Percentiles rank a stretch among this genome's conserved stretches.
Evolutionary conservation across 805 yeast species (phyloP).

Genomic region (Sungouiozyma ichnusensis): DNA sequence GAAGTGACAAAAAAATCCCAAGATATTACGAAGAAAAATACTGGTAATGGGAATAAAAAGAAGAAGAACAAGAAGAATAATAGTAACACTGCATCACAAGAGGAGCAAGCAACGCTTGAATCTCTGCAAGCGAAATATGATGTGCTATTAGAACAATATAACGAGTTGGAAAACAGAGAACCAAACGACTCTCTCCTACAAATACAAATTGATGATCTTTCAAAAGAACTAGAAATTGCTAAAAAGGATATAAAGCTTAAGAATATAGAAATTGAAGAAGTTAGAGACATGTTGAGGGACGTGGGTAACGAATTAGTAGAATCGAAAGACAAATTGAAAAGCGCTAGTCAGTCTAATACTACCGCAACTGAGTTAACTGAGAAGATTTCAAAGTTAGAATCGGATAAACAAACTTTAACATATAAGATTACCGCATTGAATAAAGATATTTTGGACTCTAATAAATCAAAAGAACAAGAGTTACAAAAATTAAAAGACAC

Average conservation of each 20-base stretch:
- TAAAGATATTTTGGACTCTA: constrained; percentile 15
- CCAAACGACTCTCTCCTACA: neutral
- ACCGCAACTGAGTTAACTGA: constrained; percentile 5
- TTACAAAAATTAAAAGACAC: constrained; percentile 13
- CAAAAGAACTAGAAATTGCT: constrained; percentile 10
- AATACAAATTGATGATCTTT: constrained; percentile 5
- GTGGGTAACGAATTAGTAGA: constrained; percentile 74
- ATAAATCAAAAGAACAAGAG: constrained; percentile 11
- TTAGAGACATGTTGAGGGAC: constrained; percentile 65
- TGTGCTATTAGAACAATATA: neutral
- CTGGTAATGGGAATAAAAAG: neutral
- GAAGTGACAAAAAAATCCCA: neutral
- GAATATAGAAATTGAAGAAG: constrained; percentile 52
- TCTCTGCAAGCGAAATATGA: neutral
- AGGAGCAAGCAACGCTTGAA: neutral
- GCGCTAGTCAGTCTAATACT: constrained; percentile 1
- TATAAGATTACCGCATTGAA: constrained; percentile 6
- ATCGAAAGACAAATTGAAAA: constrained; percentile 50
- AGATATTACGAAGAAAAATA: neutral
- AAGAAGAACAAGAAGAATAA: constrained; percentile 1
- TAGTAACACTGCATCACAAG: neutral
- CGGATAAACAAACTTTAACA: constrained; percentile 9
- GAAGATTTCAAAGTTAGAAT: constrained; percentile 9
- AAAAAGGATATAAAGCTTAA: constrained; percentile 32
- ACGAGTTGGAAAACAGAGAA: neutral